Conservation (phyloP, 495 filamentous ascomycete species). For the Cryomyces antarcticus region DNA sequence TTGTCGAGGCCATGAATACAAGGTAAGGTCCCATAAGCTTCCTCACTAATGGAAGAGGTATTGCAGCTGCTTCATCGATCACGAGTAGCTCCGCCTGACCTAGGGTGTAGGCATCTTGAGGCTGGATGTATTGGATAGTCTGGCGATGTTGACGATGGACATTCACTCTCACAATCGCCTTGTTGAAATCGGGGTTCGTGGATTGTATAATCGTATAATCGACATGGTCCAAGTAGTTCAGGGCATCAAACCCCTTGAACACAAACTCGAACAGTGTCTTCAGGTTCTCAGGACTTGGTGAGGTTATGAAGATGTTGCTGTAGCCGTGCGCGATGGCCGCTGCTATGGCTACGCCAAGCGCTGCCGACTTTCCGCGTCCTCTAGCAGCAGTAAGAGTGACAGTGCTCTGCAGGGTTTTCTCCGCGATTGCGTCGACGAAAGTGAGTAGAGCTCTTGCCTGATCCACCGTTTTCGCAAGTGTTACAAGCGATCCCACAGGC, state of each 20-base stretch:
- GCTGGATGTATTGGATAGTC: conserved; percentile 95
- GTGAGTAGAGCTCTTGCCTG: conserved; percentile 89
- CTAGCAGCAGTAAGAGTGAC: conserved; percentile 85
- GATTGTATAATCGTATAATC: conserved; percentile 98
- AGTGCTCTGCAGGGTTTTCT: conserved; percentile 86
- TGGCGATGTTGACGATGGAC: conserved; percentile 89
- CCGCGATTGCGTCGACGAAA: conserved; percentile 88
- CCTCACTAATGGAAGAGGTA: conserved; percentile 75
- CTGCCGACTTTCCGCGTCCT: conserved; percentile 93
- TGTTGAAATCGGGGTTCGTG: conserved; percentile 96
- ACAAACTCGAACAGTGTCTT: conserved; percentile 97
- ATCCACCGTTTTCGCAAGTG: conserved; percentile 73
- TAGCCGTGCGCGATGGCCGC: conserved; percentile 91
- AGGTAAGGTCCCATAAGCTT: conserved; percentile 97
- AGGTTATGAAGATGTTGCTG: conserved; percentile 98
- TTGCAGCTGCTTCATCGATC: conserved; percentile 95
- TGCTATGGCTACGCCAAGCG: conserved; percentile 81
- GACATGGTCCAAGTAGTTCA: conserved; percentile 79
- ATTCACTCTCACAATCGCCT: conserved; percentile 93
- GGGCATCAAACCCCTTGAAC: conserved; percentile 93
- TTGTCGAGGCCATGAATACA: conserved; percentile 98
- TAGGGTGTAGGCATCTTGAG: conserved; percentile 82
- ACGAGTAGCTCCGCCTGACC: conserved; percentile 93
- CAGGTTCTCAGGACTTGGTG: conserved; percentile 92
- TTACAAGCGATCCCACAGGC: conserved; percentile 65